Evolutionary conservation across 2,329 filamentous ascomycete species (phyloP).

Genomic region (Penicillium hordei): DNA sequence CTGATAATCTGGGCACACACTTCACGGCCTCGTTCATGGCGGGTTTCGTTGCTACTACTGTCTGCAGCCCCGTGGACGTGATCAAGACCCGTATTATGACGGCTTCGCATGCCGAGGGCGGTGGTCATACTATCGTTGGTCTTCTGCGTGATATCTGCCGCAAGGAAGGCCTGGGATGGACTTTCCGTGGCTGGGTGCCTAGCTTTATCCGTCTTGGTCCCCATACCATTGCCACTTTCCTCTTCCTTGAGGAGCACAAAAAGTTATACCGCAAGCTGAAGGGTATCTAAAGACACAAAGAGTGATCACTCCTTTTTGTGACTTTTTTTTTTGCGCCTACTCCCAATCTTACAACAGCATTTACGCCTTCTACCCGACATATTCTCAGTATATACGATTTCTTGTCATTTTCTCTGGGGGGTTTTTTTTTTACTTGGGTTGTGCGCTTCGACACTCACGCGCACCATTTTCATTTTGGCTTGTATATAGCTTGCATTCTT

Average conservation of each 20-base stretch:
- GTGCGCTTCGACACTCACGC: conserved; percentile 12
- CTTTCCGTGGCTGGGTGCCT: conserved; percentile 67
- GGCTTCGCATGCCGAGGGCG: conserved; percentile 45
- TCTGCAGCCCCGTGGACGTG: conserved; percentile 67
- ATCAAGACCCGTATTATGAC: conserved; percentile 68
- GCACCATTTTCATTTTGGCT: conserved; percentile 15
- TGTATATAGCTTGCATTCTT: conserved; percentile 28
- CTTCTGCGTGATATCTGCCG: conserved; percentile 56
- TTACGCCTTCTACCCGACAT: conserved; percentile 11
- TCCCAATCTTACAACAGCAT: conserved; percentile 5
- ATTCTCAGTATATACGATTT: conserved; percentile 17
- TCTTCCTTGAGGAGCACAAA: conserved; percentile 69
- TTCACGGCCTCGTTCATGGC: conserved; percentile 62
- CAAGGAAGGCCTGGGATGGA: conserved; percentile 61
- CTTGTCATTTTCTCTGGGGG: conserved; percentile 5
- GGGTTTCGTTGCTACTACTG: conserved; percentile 65
- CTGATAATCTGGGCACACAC: conserved; percentile 60
- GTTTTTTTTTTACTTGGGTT: conserved; percentile 18
- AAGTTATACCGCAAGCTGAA: conserved; percentile 56
- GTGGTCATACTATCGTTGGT: conserved; percentile 46
- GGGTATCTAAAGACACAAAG: conserved; percentile 39
- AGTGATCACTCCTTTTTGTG: conserved; percentile 10
- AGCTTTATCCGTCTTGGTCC: conserved; percentile 66
- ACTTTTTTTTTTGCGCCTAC: not conserved
- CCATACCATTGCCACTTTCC: conserved; percentile 65